These are phyloP conservation scores for Knufia petricola DNA, from an alignment of 2,329 filamentous ascomycete genomes.

Conservation along the genomic window DNA sequence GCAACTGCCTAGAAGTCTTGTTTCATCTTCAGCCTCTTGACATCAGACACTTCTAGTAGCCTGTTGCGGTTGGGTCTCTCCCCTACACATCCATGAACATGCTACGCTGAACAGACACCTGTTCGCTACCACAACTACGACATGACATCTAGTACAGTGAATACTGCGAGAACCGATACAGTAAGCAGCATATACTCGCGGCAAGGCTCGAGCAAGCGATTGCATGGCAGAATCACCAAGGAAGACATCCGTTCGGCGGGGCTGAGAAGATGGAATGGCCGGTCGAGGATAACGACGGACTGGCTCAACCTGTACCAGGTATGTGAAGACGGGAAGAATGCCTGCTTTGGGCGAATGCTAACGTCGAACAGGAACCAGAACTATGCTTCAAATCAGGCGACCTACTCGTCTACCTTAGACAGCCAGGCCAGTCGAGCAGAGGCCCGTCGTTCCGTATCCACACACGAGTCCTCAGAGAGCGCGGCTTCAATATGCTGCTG, in stretches of 20 bases:
- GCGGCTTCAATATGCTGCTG: slow-evolving; percentile 19
- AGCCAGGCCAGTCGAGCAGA: slow-evolving; percentile 23
- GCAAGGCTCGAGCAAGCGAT: slow-evolving; percentile 13
- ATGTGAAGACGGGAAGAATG: slow-evolving; percentile 1
- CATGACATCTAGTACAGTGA: neutral
- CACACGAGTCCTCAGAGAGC: slow-evolving; percentile 15
- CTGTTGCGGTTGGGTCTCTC: too few species aligned
- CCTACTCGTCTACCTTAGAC: slow-evolving; percentile 21
- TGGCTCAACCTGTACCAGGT: slow-evolving; percentile 23
- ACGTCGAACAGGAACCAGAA: slow-evolving; percentile 19
- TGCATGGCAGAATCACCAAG: slow-evolving; percentile 19
- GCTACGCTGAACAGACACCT: neutral
- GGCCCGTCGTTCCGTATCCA: slow-evolving; percentile 23
- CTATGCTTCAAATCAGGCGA: slow-evolving; percentile 22
- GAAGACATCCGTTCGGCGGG: slow-evolving; percentile 21
- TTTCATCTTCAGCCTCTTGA: neutral
- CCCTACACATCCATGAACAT: neutral
- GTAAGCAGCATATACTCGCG: slow-evolving; percentile 2
- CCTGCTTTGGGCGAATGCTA: neutral
- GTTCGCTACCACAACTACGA: neutral
- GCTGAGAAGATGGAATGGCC: slow-evolving; percentile 23
- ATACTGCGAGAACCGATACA: neutral
- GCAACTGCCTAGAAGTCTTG: neutral
- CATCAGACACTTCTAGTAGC: neutral
- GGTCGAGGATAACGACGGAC: slow-evolving; percentile 20